Base-by-base conservation (phyloP, 768 basidiomycete species). In the Rhodotorula diobovata region DNA sequence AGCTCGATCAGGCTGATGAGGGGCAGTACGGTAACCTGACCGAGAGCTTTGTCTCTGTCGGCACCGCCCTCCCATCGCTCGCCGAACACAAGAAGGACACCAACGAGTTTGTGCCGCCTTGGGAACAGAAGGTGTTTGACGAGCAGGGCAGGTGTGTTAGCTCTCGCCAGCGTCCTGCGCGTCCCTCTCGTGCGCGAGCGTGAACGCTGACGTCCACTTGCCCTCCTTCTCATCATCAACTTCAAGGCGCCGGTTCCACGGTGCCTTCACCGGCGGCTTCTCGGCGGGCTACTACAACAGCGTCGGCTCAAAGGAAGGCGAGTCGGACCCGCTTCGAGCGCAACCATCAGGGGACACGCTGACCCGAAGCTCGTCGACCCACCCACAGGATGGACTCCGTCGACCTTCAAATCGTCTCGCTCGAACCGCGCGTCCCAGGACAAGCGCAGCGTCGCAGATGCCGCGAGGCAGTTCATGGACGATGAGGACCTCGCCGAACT, bases 231-330 rank as follows among this genome's bases (percentile, higher is more conserved):
- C 96, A 78, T n/a, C n/a, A n/a, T n/a, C n/a, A n/a, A n/a, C n/a
- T n/a, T 93, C 93, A 43, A 85, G 95, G 56, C 83, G 92, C 74
- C 83, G 96, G 67, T 82, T 99, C n/a, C 96, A 99, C 79, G 96
- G 96, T 7, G 96, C 96, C 8, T 99, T 98, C 82, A 97, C 94
- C 0, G 96, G 96, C 34, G 96, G 96, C 20, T 99, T 93, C 84
- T 93, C 90, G 65, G 96, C 96, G 37, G 95, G 95, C 0, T 97
- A 97, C 82, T 97, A 89, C 83, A 98, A 98, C 80, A 85, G 89
- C 2, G 95, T 95, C 48, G 96, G 96, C 2, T 93, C 91, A 12
- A 92, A 95, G 80, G 94, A 98, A 86, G 94, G 94, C 88, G 67
- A 37, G 83, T 76, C 32, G 8, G 8, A 3, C n/a, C 15, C 45